A percentile compares a stretch with the other conserved stretches of the same genome.
These are phyloP conservation scores for Spraguea lophii DNA, from an alignment of 371 early-diverging fungal genomes.

Conservation along the genomic window DNA sequence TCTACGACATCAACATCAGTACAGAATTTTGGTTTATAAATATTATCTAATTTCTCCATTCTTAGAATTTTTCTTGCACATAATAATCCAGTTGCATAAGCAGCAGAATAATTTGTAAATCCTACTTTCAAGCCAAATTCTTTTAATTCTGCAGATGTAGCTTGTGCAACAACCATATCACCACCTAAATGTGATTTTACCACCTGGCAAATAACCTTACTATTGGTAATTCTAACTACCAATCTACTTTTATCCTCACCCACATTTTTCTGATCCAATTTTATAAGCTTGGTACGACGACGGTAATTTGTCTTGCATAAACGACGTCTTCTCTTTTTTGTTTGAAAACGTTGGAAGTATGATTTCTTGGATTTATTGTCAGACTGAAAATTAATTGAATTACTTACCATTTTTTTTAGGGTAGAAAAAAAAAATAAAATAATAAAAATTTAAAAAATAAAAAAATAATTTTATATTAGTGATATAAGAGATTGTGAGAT, in stretches of 20 bases:
- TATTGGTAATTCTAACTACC: constrained; percentile 97
- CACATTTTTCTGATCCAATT: constrained; percentile 98
- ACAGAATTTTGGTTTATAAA: too few species aligned
- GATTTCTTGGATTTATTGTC: background rate
- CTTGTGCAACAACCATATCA: constrained; percentile 81
- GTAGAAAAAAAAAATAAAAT: background rate
- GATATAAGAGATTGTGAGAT: too few species aligned
- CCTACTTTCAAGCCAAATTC: constrained; percentile 91
- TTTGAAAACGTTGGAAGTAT: constrained; percentile 95
- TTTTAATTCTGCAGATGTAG: constrained; percentile 92
- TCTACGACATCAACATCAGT: constrained; percentile 75
- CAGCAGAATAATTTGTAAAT: constrained; percentile 98
- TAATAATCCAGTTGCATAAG: constrained; percentile 94
- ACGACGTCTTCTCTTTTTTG: constrained; percentile 86
- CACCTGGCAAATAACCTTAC: constrained; percentile 84
- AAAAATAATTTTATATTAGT: too few species aligned
- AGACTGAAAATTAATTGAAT: background rate
- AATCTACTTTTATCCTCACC: constrained; percentile 97
- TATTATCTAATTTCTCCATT: constrained; percentile 62
- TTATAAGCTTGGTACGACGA: constrained; percentile 85
- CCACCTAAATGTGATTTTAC: constrained; percentile 92
- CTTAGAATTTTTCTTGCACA: constrained; percentile 78
- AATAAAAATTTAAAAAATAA: background rate
- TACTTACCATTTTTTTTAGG: background rate
- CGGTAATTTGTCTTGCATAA: constrained; percentile 99